A percentile compares a stretch with the other conserved stretches of the same genome.
Evolutionary conservation across 2,329 filamentous ascomycete genomes (phyloP).

Genomic region (Penicillium sp.): DNA sequence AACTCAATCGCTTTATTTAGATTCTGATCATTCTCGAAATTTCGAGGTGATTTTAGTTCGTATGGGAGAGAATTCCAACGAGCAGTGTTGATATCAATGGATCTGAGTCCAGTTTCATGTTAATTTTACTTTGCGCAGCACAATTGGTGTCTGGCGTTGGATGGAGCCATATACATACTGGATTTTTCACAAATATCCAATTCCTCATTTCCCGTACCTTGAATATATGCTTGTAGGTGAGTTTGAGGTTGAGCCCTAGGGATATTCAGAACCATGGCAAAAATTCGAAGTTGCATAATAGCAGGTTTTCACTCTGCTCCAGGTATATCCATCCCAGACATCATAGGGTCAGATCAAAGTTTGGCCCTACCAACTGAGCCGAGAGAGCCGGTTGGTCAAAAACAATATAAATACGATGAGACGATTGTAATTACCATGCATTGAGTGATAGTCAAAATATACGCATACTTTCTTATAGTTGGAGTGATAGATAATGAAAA

Average conservation of each 20-base stretch:
- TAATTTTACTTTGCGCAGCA: slow-evolving; percentile 17
- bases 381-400: background rate
- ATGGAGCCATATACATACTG: slow-evolving; percentile 19
- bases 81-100: slow-evolving; percentile 3
- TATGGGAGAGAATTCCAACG: background rate
- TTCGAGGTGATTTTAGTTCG: background rate
- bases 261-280: background rate
- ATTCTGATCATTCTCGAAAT: slow-evolving; percentile 9
- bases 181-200: slow-evolving; percentile 3
- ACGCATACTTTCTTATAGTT: background rate
- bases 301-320: background rate
- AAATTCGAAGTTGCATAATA: background rate
- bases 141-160: slow-evolving; percentile 32
- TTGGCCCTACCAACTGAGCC: background rate
- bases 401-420: background rate
- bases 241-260: background rate
- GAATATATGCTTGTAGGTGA: background rate
- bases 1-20: background rate
- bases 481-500: background rate
- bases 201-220: background rate
- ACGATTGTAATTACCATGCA: background rate
- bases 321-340: background rate
- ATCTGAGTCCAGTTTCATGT: background rate
- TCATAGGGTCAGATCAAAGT: background rate
- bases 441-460: background rate